Base-by-base conservation (phyloP, 192 early-diverging fungal genomes). In the Oehlia diaphana region DNA sequence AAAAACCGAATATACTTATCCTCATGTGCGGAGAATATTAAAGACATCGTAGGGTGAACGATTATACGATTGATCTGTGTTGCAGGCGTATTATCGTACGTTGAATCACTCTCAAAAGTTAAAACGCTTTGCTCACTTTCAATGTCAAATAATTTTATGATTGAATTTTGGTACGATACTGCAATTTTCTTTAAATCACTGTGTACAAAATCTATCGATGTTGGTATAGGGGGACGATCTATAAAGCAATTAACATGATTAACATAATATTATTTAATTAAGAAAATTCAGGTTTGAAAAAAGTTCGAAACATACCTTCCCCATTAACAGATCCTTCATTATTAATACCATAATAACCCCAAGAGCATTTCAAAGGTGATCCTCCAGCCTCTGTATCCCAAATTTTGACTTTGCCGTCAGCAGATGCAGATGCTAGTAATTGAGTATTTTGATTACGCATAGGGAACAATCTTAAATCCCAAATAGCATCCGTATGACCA, bases 401-500 rank as follows among this genome's bases (percentile, higher is more conserved):
- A 21, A 96, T 85, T 83, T 93, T 96, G 21, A 95, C 86, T 4
- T 91, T 90, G 1, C 94, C 93, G 83, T 96, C 95, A 19, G 92
- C 90, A 53, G 94, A 93, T 4, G 91, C 91, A 9, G 94, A 94
- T 5, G 89, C 92, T 9, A 96, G 80, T 9, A 91, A 66, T n/a
- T 85, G 81, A 42, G 85, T 83, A 31, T 87, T 81, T 37, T 86
- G 78, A 42, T 85, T 82, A 8, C 75, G 81, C 9, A 90, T 70
- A 23, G 92, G 90, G 74, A 92, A 92, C 8, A 93, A 81, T 74
- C 90, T 89, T 79, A 95, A 84, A 62, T 94, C 93, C 95, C 95
- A 96, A n/a, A 96, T 91, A 7, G 90, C 89, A 77, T 95, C 94
- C 2, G 94, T 92, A 80, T 96, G 95, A 2, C 92, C 93, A 39